Base-by-base conservation (phyloP, 2,329 filamentous ascomycete genomes). In the Arthrobotrys iridis region DNA sequence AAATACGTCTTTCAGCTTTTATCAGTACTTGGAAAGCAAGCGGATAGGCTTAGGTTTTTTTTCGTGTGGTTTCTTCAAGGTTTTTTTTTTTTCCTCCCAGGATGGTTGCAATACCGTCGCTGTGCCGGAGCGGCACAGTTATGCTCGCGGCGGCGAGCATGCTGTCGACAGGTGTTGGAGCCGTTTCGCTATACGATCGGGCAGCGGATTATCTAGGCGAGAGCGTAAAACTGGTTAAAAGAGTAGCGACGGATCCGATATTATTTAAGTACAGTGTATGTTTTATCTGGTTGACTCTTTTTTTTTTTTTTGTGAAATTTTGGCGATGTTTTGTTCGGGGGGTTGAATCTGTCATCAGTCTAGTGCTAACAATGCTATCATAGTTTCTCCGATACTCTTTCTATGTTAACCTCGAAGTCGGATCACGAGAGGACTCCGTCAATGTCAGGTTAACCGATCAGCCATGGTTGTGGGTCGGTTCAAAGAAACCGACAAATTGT, bases 381-480 rank as follows among this genome's bases (percentile, higher is more conserved):
- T 58, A 71, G 66, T 2, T 71, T 7, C 46, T 63, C 15, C 66
- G 66, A 41, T 71, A 64, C 41, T 57, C 66, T 6, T 71, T 71
- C 18, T 71, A 50, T 15, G 59, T 65, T 22, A 72, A 59, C 41
- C 48, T 72, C 41, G 28, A 72, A 20, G 7, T 72, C 5, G 67
- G 67, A 45, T 72, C 67, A n/a, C 28, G 50, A 40, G 37, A 65
- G 20, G 59, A 72, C 24, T 52, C 50, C 6, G 58, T 72, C 15
- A 72, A 65, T 18, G 46, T 72, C 10, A 48, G 67, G 41, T 60
- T 72, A 50, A 66, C 68, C 20, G 68, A 65, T 30, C 52, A 65
- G n/a, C 68, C 68, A 11, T 73, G 68, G 68, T 46, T 66, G 6
- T 73, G 68, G 68, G 68, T 66, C 28, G 68, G 68, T 2, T 28